Conservation (phyloP, 345 rosid species). For the Salix dunnii region DNA sequence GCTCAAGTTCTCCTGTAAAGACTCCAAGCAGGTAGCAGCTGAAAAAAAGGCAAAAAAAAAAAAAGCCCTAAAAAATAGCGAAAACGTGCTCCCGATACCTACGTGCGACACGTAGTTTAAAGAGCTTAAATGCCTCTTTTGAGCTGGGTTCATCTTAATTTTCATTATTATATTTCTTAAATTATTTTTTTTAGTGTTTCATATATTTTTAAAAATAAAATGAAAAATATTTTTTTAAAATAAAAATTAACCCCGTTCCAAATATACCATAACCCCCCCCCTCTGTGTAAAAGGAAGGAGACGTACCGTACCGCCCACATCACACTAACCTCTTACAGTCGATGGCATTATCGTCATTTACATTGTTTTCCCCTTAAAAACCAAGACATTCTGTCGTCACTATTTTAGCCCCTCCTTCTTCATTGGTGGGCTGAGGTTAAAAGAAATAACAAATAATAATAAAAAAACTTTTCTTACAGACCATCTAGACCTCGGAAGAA, state of each 20-base stretch:
- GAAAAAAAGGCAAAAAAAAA: background rate
- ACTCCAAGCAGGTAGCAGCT: background rate
- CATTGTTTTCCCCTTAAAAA: background rate
- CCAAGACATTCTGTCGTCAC: background rate
- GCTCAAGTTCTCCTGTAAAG: background rate
- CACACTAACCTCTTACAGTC: background rate
- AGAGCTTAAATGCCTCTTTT: background rate
- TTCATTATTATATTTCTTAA: no score
- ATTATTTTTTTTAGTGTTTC: no score
- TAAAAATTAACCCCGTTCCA: no score
- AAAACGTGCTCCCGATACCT: background rate
- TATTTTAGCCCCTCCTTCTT: background rate
- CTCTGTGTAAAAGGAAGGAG: background rate
- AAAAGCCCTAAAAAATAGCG: background rate
- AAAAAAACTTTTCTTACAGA: no score
- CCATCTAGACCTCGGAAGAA: no score
- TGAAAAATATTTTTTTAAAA: no score
- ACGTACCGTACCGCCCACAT: background rate
- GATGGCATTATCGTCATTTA: background rate
- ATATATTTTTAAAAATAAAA: no score
- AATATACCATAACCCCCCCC: background rate
- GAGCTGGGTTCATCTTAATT: no score
- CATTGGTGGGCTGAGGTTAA: no score
- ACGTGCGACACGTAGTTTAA: background rate
- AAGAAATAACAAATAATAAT: no score